Evolutionary conservation across 2,329 filamentous ascomycete species (phyloP), one percentile per base, ranked within the genome.

Genomic region (Penicillium sp.): DNA sequence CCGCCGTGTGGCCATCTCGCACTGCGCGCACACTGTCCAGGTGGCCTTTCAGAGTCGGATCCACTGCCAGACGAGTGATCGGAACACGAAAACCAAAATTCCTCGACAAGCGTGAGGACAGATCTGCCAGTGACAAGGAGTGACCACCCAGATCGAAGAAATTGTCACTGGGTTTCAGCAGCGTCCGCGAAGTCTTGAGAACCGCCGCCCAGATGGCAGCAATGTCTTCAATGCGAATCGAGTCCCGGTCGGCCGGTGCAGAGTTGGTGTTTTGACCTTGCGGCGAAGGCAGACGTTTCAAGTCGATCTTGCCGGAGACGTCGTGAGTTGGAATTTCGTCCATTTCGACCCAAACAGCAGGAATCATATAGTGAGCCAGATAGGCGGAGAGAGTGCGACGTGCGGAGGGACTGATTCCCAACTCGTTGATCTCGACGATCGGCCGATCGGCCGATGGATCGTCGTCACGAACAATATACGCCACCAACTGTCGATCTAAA

Each of bases 141-240:
- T 90, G 85, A 0, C 85, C 85, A 23, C 85, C 85, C 1, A 90
- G 68, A 43, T 89, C 85, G 57, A 89, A 90, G 62, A 90, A 90
- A 59, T 80, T 82, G 58, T 86, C 80, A 44, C 85, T 79, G 1
- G 75, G 55, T 35, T 81, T 83, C 15, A 89, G 76, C 13, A 75
- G 70, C 27, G 65, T 72, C 7, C 71, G 66, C 0, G 82, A 74
- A n/a, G 82, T 74, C 45, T 81, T 79, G 10, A 90, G 70, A 16
- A 80, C 76, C 2, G 77, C 71, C 2, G 84, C 81, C 85, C 85
- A 90, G 37, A 83, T 72, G 49, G 81, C 76, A 10, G 81, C 76
- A 23, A 90, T 77, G 11, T 79, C 76, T 32, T 83, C 74, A 37
- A 82, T 72, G 44, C 72, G 74, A 51, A 88, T 80, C 10, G 77